Evolutionary conservation across 768 basidiomycete genomes (phyloP), one percentile per base, ranked within the genome.

Genomic region (Panaeolus cyanescens): DNA sequence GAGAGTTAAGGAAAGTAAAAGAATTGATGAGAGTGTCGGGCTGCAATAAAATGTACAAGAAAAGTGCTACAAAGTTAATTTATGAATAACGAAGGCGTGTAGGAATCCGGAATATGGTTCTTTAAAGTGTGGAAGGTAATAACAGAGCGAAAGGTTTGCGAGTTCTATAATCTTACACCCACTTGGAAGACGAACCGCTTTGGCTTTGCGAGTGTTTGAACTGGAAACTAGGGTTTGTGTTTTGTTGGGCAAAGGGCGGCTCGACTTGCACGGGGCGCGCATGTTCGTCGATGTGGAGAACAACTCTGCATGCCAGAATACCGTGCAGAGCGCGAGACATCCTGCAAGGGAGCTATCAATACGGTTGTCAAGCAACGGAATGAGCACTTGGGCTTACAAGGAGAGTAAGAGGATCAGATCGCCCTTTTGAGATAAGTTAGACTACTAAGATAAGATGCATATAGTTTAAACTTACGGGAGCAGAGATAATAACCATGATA

Each of bases 291-390:
- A 66, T 68, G 45, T 66, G 58, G 8, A 68, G 58, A 17, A 68
- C 62, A 3, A 66, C 61, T 8, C 67, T 59, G 34, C 67, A 68
- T 10, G 65, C 65, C 6, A 68, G 54, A 25, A 68, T 55, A 15
- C 63, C 61, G 42, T 68, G 65, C n/a, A 68, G 42, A 7, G 66
- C 59, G n/a, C 65, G 61, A 40, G 64, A 62, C 31, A 66, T 31
- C 40, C 67, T 68, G 42, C 15, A 20, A 20, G 5, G 42, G 13
- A 39, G 13, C 13, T 20, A 31, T 25, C 9, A 57, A n/a, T 22
- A 36, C 20, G 30, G 22, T 19, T 19, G 19, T 19, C 13, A 33
- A 34, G 13, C 9, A 50, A 50, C 45, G 13, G n/a, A n/a, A 10
- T 13, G n/a, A n/a, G 6, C 10, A 55, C 2, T 15, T 12, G 19